phyloP scores from a whole-genome alignment of 1,284 basidiomycete species.

The Sporisorium graminicola region DNA sequence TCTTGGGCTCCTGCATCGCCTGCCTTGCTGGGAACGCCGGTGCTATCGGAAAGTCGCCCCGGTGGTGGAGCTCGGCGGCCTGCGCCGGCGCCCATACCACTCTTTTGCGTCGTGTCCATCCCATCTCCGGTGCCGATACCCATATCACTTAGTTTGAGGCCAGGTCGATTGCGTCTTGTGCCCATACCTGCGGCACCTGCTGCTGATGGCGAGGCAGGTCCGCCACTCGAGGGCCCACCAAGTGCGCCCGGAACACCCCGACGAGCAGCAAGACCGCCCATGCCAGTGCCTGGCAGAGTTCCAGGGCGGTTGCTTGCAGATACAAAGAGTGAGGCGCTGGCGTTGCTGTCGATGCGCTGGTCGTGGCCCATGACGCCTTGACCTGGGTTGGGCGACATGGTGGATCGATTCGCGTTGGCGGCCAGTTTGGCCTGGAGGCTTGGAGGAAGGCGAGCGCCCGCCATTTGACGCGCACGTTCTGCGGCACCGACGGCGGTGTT shows the following conservation, averaged over 20 bases:
- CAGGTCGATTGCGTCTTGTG: slow-evolving; percentile 44
- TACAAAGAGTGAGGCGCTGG: slow-evolving; percentile 52
- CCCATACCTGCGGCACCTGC: slow-evolving; percentile 35
- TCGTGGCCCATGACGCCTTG: slow-evolving; percentile 50
- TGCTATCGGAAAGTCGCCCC: slow-evolving; percentile 69
- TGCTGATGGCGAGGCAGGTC: slow-evolving; percentile 12
- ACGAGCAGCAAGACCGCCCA: slow-evolving; percentile 49
- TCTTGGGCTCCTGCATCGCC: slow-evolving; percentile 7
- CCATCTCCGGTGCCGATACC: slow-evolving; percentile 31
- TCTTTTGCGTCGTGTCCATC: slow-evolving; percentile 3
- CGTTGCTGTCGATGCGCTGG: slow-evolving; percentile 58
- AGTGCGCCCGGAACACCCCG: slow-evolving; percentile 72
- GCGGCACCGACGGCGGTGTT: slow-evolving; percentile 50
- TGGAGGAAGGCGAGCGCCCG: slow-evolving; percentile 75
- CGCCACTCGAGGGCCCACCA: slow-evolving; percentile 73
- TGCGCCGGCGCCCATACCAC: slow-evolving; percentile 73
- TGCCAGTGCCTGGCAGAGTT: slow-evolving; percentile 34
- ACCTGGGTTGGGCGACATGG: slow-evolving; percentile 19
- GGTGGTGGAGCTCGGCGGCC: slow-evolving; percentile 75
- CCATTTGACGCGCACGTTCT: slow-evolving; percentile 61
- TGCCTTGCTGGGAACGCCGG: slow-evolving; percentile 29
- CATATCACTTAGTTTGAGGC: slow-evolving; percentile 63
- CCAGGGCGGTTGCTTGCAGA: slow-evolving; percentile 33
- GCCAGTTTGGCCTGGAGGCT: slow-evolving; percentile 92
- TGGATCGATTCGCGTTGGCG: slow-evolving; percentile 71